Conservation (phyloP, 768 basidiomycete genomes). For the Amanita rimosa region DNA sequence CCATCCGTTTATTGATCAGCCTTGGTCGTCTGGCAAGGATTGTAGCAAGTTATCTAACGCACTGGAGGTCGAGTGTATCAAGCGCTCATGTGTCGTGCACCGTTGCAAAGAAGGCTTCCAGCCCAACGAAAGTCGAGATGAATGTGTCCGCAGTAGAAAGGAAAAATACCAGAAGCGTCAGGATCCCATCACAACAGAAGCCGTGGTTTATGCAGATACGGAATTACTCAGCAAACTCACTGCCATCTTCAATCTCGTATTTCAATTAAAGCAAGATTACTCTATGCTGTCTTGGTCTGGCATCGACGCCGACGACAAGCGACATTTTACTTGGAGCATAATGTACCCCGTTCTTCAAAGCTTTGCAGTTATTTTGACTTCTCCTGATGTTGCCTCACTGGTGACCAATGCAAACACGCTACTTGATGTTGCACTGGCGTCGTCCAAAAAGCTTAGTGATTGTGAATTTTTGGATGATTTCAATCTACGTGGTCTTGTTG, state of each 20-base stretch:
- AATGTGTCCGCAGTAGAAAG: conserved; percentile 15
- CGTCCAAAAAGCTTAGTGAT: conserved; percentile 2
- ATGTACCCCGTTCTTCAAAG: conserved; percentile 1
- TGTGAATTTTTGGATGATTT: conserved; percentile 10
- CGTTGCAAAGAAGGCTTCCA: conserved; percentile 19
- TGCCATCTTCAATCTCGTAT: not conserved
- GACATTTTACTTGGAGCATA: not conserved
- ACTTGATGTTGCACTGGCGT: not conserved
- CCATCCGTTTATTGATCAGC: conserved; percentile 19
- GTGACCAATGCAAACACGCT: conserved; percentile 10
- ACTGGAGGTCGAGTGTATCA: conserved; percentile 13
- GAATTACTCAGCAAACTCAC: conserved; percentile 8
- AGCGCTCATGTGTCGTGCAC: conserved; percentile 17
- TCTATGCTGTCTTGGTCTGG: not conserved
- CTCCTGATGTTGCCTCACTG: conserved; percentile 12
- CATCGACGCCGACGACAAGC: not conserved
- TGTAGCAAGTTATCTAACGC: conserved; percentile 19
- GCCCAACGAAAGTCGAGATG: conserved; percentile 10
- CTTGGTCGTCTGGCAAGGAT: conserved; percentile 13
- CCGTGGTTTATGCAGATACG: conserved; percentile 9
- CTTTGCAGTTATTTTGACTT: conserved; percentile 3
- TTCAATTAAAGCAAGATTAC: conserved; percentile 2
- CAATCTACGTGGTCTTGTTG: conserved; percentile 8
- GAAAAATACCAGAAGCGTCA: conserved; percentile 9
- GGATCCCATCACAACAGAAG: conserved; percentile 4